These are phyloP conservation scores for Fusarium azukiicola DNA, from an alignment of 2,329 filamentous ascomycete species.

Conservation along the genomic window DNA sequence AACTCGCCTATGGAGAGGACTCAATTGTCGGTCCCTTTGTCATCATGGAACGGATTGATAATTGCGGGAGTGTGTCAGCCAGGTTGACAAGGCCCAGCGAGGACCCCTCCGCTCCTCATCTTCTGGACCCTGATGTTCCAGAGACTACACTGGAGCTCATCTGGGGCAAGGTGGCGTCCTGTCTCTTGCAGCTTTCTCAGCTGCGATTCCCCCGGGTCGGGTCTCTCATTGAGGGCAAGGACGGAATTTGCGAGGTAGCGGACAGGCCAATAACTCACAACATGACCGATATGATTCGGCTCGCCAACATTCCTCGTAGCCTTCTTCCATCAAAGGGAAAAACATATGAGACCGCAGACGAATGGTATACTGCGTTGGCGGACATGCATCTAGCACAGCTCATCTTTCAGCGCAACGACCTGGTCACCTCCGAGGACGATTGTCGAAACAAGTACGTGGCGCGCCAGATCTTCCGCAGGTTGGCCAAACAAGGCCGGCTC, in stretches of 20 bases:
- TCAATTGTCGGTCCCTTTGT: conserved; percentile 21
- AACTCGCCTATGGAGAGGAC: conserved; percentile 43
- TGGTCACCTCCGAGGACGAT: conserved; percentile 62
- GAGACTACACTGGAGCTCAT: conserved; percentile 49
- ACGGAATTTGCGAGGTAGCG: conserved; percentile 53
- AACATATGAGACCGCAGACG: conserved; percentile 56
- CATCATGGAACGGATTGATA: conserved; percentile 54
- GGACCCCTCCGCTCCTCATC: conserved; percentile 50
- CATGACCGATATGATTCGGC: conserved; percentile 64
- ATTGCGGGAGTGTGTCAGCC: conserved; percentile 50
- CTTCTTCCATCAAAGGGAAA: conserved; percentile 47
- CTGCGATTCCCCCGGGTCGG: conserved; percentile 64
- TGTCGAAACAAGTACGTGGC: conserved; percentile 67
- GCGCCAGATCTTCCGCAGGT: conserved; percentile 64
- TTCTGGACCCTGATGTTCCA: conserved; percentile 50
- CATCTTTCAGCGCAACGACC: conserved; percentile 65
- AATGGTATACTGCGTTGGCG: conserved; percentile 64
- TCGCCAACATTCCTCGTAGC: conserved; percentile 52
- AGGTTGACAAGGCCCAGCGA: not conserved
- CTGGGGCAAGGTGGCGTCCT: conserved; percentile 63
- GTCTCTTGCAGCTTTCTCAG: conserved; percentile 63
- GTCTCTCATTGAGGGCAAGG: conserved; percentile 55
- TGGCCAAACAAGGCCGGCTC: conserved; percentile 54
- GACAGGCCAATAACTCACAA: conserved; percentile 64
- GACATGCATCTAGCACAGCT: conserved; percentile 66